These are phyloP conservation scores for Cryptococcus hybrid DNA, from an alignment of 1,284 basidiomycete genomes.

Conservation along the genomic window DNA sequence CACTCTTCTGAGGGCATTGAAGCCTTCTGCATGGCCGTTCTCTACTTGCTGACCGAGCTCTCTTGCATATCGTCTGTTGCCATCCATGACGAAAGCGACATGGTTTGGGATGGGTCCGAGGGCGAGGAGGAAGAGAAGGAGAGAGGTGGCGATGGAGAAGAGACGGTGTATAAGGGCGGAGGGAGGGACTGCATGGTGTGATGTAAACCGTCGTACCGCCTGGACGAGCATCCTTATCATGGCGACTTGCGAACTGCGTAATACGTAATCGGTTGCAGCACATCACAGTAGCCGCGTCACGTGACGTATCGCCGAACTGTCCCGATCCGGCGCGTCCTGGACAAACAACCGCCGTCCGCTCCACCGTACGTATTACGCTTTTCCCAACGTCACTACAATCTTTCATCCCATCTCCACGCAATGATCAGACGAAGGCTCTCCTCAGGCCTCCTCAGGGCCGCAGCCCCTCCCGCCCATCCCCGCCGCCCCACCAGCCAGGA, in stretches of 20 bases:
- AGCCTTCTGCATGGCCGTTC: conserved; percentile 84
- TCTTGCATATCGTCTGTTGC: conserved; percentile 91
- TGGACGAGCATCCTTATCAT: too few relatives aligned
- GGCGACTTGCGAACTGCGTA: too few relatives aligned
- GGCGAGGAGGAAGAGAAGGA: conserved; percentile 64
- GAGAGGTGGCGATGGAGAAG: conserved; percentile 38
- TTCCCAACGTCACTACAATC: neutral
- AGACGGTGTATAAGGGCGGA: conserved; percentile 15
- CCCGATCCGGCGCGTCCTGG: neutral
- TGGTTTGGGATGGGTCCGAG: conserved; percentile 86
- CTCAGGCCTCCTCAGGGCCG: conserved; percentile 34
- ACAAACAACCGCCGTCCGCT: neutral
- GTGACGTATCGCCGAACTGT: neutral
- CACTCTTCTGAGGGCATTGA: conserved; percentile 75
- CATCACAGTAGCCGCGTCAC: too few relatives aligned
- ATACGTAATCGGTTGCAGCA: too few relatives aligned
- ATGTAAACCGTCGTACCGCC: too few relatives aligned
- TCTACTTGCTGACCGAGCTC: conserved; percentile 61
- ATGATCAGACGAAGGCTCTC: conserved; percentile 48
- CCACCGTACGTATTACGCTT: neutral
- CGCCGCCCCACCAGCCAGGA: conserved; percentile 9
- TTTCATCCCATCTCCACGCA: conserved; percentile 3
- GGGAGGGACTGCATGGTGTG: too few relatives aligned
- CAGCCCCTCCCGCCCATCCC: conserved; percentile 8
- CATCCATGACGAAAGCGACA: conserved; percentile 97